Conservation (phyloP, 2,329 filamentous ascomycete species). For the Bisporella sp. region DNA sequence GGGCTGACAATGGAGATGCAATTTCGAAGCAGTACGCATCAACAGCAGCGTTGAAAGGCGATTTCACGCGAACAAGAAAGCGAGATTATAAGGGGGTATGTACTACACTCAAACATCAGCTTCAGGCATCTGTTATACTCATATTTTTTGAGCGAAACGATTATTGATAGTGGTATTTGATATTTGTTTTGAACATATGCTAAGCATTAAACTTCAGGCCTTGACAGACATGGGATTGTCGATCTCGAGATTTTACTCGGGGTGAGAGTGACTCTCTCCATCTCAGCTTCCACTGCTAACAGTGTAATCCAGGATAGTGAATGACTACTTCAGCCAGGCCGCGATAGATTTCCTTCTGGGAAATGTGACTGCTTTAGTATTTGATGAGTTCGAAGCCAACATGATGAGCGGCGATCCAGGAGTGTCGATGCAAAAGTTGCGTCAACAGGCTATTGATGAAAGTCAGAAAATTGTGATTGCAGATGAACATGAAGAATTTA, state of each 20-base stretch:
- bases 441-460: constrained; percentile 84
- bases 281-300: constrained; percentile 3
- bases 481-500: constrained; percentile 75
- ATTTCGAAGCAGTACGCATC: constrained; percentile 95
- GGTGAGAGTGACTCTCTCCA: constrained; percentile 37
- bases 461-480: constrained; percentile 81
- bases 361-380: constrained; percentile 76
- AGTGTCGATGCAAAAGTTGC: constrained; percentile 75
- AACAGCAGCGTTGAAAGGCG: constrained; percentile 91
- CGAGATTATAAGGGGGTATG: constrained; percentile 72
- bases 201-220: constrained; percentile 37
- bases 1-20: constrained; percentile 96
- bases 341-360: constrained; percentile 92
- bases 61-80: constrained; percentile 88
- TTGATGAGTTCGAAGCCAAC: constrained; percentile 88
- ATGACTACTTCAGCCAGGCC: constrained; percentile 94
- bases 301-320: constrained; percentile 66
- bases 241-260: constrained; percentile 66
- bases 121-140: too few species aligned
- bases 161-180: background rate
- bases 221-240: constrained; percentile 88
- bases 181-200: background rate
- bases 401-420: constrained; percentile 93
- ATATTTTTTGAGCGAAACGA: too few species aligned
- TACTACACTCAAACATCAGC: background rate